A percentile compares a stretch with the other conserved stretches of the same genome.
Conservation (phyloP, 2,329 filamentous ascomycete species). For the Sporothrix brunneoviolacea region DNA sequence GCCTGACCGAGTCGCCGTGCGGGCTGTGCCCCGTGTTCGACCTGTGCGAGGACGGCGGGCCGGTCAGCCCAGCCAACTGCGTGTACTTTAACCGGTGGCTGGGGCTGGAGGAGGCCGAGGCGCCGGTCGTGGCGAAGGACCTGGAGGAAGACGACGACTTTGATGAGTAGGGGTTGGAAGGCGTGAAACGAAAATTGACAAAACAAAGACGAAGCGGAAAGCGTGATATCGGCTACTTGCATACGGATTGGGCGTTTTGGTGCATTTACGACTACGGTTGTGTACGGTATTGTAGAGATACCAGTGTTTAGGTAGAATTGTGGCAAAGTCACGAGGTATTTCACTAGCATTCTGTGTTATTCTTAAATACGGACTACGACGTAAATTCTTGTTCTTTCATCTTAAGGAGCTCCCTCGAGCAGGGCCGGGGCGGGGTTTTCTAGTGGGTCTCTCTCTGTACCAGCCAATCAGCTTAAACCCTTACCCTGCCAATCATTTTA, state of each 20-base stretch:
- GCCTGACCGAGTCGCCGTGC: conserved; percentile 83
- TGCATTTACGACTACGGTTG: background rate
- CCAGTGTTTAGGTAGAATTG: no score
- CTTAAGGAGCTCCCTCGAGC: no score
- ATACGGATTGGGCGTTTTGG: conserved; percentile 10
- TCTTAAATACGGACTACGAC: no score
- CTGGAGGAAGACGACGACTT: conserved; percentile 4
- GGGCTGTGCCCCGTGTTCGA: conserved; percentile 90
- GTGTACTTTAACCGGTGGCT: conserved; percentile 90
- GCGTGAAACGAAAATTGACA: background rate
- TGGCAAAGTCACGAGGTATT: no score
- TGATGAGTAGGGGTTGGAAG: background rate
- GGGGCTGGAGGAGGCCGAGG: conserved; percentile 36
- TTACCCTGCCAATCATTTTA: no score
- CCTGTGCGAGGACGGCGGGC: conserved; percentile 82
- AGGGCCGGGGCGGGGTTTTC: no score
- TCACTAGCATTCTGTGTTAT: no score
- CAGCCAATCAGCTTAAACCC: no score
- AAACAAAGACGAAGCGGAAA: background rate
- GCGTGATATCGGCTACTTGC: background rate
- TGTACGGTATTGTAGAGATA: background rate
- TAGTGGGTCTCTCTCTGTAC: no score
- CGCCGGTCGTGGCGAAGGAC: conserved; percentile 11
- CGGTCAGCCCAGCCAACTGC: conserved; percentile 83
- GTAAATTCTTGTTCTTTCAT: no score